phyloP scores from a whole-genome alignment of 139 green algal genomes.

The Picochlorum sp. region DNA sequence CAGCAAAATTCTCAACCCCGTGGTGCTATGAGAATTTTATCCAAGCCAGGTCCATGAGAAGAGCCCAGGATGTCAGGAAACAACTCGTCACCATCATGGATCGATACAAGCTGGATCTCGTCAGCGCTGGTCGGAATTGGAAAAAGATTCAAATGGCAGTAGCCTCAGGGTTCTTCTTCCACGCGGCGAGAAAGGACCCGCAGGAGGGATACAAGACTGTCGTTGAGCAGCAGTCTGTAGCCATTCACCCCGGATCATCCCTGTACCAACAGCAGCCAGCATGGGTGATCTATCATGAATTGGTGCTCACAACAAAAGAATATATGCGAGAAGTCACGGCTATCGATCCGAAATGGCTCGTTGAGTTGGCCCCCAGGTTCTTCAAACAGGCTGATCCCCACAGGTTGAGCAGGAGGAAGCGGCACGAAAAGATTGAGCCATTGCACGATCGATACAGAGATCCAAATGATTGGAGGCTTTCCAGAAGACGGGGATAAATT shows the following conservation, averaged over 20 bases:
- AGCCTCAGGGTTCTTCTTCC: conserved; percentile 93
- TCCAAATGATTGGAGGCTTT: conserved; percentile 78
- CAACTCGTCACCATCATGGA: conserved; percentile 99
- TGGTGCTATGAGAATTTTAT: conserved; percentile 97
- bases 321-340: conserved; percentile 84
- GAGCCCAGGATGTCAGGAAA: conserved; percentile 91
- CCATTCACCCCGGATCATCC: conserved; percentile 86
- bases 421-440: conserved; percentile 90
- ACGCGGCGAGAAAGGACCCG: conserved; percentile 74
- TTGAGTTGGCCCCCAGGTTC: conserved; percentile 94
- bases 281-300: conserved; percentile 84
- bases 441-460: conserved; percentile 90
- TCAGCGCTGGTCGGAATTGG: conserved; percentile 66
- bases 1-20: conserved; percentile 79
- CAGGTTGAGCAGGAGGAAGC: conserved; percentile 87
- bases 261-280: conserved; percentile 92
- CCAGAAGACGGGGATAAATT: conserved; percentile 48
- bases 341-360: conserved; percentile 89
- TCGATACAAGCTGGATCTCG: conserved; percentile 27
- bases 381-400: conserved; percentile 86
- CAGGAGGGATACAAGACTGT: conserved; percentile 72
- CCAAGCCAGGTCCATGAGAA: conserved; percentile 72
- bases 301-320: conserved; percentile 97
- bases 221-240: conserved; percentile 90
- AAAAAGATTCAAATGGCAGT: conserved; percentile 79